These are phyloP conservation scores for Chalaropsis thielavioides DNA, from an alignment of 2,329 filamentous ascomycete species.

Conservation along the genomic window DNA sequence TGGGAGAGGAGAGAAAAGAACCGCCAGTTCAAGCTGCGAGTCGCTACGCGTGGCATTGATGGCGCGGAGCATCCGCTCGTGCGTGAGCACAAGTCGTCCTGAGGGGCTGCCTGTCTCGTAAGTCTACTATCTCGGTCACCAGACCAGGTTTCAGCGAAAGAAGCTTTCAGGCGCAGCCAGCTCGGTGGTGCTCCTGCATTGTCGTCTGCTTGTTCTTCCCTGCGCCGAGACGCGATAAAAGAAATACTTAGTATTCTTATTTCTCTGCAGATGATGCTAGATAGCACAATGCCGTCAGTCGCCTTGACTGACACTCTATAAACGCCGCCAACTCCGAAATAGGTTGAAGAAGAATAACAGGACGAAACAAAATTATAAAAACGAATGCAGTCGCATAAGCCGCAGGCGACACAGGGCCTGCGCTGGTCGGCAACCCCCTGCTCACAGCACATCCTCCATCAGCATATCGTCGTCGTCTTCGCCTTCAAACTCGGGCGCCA, in stretches of 20 bases:
- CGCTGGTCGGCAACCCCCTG: neutral
- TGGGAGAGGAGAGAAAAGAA: neutral
- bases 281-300: neutral
- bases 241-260: neutral
- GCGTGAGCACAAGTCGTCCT: neutral
- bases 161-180: neutral
- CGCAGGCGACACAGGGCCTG: neutral
- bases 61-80: too few relatives aligned
- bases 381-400: neutral
- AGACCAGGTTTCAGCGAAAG: neutral
- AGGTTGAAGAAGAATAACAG: neutral
- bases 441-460: slow-evolving; percentile 57
- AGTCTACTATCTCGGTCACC: neutral
- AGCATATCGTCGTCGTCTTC: slow-evolving; percentile 53
- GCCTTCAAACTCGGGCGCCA: slow-evolving; percentile 38
- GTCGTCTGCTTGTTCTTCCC: neutral
- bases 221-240: neutral
- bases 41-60: too few relatives aligned
- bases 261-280: slow-evolving; percentile 2
- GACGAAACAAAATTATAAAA: neutral
- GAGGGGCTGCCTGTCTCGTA: too few relatives aligned
- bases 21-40: neutral
- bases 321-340: slow-evolving; percentile 10
- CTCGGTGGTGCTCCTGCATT: neutral
- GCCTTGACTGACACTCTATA: neutral